phyloP scores from a whole-genome alignment of 306 rosid genomes.

The Canavalia gladiata region DNA sequence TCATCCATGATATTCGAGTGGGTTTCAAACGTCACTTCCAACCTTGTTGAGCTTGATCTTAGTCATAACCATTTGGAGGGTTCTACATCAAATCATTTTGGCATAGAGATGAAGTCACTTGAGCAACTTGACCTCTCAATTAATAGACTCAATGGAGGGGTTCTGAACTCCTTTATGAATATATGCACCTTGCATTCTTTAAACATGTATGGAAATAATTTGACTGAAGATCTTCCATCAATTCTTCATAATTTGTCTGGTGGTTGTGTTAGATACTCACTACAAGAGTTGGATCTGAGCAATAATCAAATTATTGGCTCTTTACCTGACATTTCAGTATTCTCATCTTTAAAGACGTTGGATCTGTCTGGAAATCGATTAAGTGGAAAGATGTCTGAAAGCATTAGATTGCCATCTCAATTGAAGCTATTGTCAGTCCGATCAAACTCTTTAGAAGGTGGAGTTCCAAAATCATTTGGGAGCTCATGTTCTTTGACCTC shows the following conservation, averaged over 20 bases:
- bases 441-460: too few species aligned
- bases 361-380: too few species aligned
- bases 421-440: too few species aligned
- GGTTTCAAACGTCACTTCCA: constrained; percentile 31
- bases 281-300: too few species aligned
- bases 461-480: too few species aligned
- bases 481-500: too few species aligned
- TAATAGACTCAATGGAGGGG: not conserved
- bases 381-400: too few species aligned
- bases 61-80: not conserved
- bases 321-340: too few species aligned
- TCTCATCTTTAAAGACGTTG: too few species aligned
- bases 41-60: constrained; percentile 35
- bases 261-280: constrained; percentile 43
- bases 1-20: constrained; percentile 42
- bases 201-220: accelerated
- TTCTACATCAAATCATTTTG: constrained; percentile 17
- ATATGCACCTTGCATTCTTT: not conserved
- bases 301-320: too few species aligned
- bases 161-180: not conserved
- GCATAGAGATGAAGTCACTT: not conserved
- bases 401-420: too few species aligned
- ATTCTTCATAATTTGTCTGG: constrained; percentile 24
- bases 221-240: not conserved
- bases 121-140: not conserved